Percentiles rank a stretch among this genome's conserved stretches.
Conservation (phyloP, 2,329 filamentous ascomycete species). For the Clarireedia sp. region DNA sequence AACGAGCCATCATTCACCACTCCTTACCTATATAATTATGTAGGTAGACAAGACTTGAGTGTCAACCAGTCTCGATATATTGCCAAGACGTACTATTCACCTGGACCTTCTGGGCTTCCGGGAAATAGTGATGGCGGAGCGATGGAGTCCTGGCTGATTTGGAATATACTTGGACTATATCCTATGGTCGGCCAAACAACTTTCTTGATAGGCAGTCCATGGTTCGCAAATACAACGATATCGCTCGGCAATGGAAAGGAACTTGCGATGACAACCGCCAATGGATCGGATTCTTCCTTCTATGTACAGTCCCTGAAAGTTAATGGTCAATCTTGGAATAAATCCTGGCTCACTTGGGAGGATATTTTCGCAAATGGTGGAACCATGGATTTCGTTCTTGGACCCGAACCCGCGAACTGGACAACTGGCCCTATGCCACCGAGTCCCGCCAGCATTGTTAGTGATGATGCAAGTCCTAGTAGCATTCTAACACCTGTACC, state of each 20-base stretch:
- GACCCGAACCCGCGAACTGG: conserved; percentile 45
- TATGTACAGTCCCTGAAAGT: conserved; percentile 61
- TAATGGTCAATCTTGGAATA: conserved; percentile 55
- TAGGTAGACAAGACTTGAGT: conserved; percentile 52
- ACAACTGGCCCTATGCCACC: conserved; percentile 52
- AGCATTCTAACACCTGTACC: conserved; percentile 3
- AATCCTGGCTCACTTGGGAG: conserved; percentile 57
- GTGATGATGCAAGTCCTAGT: background rate
- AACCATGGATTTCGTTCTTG: conserved; percentile 57
- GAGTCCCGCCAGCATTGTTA: conserved; percentile 40
- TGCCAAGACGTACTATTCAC: conserved; percentile 51
- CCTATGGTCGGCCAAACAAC: conserved; percentile 61
- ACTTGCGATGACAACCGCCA: conserved; percentile 45
- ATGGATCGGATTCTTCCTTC: conserved; percentile 37
- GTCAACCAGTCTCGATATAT: conserved; percentile 51
- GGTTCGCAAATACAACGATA: conserved; percentile 53
- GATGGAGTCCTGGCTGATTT: conserved; percentile 64
- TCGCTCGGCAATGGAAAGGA: conserved; percentile 46
- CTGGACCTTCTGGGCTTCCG: conserved; percentile 49
- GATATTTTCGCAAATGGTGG: conserved; percentile 59
- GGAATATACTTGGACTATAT: conserved; percentile 62
- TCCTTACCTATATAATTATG: conserved; percentile 63
- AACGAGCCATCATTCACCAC: conserved; percentile 44
- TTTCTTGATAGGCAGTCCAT: conserved; percentile 57
- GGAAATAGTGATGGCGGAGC: conserved; percentile 66